These are phyloP conservation scores for Amylocystis lapponica DNA, from an alignment of 768 basidiomycete species.

Conservation along the genomic window DNA sequence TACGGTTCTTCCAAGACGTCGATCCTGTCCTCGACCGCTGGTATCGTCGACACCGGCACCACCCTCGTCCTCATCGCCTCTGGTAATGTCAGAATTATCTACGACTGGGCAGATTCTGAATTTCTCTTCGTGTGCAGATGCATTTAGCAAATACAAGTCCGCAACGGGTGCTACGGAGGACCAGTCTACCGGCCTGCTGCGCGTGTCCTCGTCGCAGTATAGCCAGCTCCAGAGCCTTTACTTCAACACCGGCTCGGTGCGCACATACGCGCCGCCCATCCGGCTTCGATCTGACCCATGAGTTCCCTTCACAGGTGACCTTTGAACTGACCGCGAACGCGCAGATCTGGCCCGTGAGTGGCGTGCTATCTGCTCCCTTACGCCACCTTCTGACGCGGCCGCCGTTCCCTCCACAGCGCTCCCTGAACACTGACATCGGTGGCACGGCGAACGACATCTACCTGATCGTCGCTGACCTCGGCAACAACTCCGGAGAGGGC, in stretches of 20 bases:
- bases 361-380: neutral
- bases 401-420: neutral
- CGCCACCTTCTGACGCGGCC: neutral
- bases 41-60: conserved; percentile 35
- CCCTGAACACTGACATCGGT: conserved; percentile 24
- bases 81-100: conserved; percentile 9
- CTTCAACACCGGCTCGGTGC: conserved; percentile 21
- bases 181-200: conserved; percentile 18
- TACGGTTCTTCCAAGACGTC: conserved; percentile 21
- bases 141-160: conserved; percentile 17
- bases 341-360: conserved; percentile 24
- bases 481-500: conserved; percentile 17
- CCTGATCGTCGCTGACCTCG: conserved; percentile 21
- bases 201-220: conserved; percentile 15
- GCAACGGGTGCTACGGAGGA: conserved; percentile 21
- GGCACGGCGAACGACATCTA: conserved; percentile 19
- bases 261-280: too few species aligned
- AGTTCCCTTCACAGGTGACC: conserved; percentile 3
- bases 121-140: conserved; percentile 9
- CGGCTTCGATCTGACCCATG: neutral
- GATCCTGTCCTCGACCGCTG: conserved; percentile 24
- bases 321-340: conserved; percentile 25
- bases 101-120: neutral
- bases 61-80: conserved; percentile 28
- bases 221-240: conserved; percentile 15